Conservation (phyloP, 1,284 basidiomycete genomes). For the Golubevia sp. region DNA sequence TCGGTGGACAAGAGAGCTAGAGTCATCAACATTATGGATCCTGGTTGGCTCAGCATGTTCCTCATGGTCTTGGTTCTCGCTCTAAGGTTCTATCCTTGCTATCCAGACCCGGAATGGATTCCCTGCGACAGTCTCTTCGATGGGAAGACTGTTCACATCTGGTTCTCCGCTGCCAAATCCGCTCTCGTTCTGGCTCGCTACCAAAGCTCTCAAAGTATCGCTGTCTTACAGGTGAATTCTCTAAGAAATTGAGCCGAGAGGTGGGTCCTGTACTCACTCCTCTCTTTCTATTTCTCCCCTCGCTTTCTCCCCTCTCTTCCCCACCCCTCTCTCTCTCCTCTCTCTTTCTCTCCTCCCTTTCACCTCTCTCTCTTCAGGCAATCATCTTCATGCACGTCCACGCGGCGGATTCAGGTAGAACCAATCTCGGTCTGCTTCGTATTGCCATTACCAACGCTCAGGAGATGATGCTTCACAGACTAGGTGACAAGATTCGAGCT, state of each 20-base stretch:
- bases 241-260: too few species aligned
- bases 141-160: slow-evolving; percentile 33
- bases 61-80: slow-evolving; percentile 45
- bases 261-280: background rate
- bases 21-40: slow-evolving; percentile 47
- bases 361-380: background rate
- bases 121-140: slow-evolving; percentile 37
- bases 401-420: slow-evolving; percentile 24
- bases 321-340: background rate
- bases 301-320: background rate
- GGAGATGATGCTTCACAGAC: slow-evolving; percentile 48
- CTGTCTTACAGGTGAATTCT: slow-evolving; percentile 36
- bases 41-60: slow-evolving; percentile 46
- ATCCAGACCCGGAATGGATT: slow-evolving; percentile 26
- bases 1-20: slow-evolving; percentile 40
- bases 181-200: slow-evolving; percentile 43
- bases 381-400: slow-evolving; percentile 27
- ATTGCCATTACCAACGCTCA: slow-evolving; percentile 52
- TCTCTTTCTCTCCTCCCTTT: background rate
- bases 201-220: slow-evolving; percentile 32
- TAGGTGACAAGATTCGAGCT: slow-evolving; percentile 43
- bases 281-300: background rate
- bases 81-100: slow-evolving; percentile 48
- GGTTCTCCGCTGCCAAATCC: slow-evolving; percentile 47
- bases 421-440: slow-evolving; percentile 25